Evolutionary conservation across 1,284 basidiomycete genomes (phyloP), one percentile per base, ranked within the genome.

Genomic region (Malassezia slooffiae): DNA sequence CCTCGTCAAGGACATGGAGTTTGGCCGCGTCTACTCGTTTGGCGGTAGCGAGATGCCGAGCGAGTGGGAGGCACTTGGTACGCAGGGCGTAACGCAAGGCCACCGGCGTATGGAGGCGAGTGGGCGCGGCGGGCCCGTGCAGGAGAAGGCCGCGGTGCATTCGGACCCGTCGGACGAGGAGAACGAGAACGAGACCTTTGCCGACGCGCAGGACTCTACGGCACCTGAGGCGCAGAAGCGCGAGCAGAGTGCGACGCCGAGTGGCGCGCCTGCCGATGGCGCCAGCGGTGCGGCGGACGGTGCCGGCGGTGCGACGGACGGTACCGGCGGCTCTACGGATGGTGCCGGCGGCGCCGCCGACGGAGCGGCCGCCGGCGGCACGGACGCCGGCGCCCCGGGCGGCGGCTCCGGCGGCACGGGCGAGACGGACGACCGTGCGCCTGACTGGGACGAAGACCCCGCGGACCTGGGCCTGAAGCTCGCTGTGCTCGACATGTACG

Each of bases 1-100:
- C 62, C 73, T 88, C 2, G 83, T 96, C 55, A 97, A 96, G 72
- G 89, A 97, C 66, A 76, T 97, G 56, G 90, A 96, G 68, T 96
- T 96, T 61, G 91, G 88, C 2, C 73, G 86, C 9, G 86, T 88
- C 47, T 76, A 80, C 21, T 77, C 81, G 34, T 93, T 80, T 67
- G 89, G 85, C 3, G 91, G 91, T 1, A 86, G 78, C 16, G 50
- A 46, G n/a, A 56, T 67, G 50, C 61, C 59, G 9, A 59, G 52
- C 20, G 63, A 64, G 32, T 49, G 44, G 40, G 59, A 66, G 22
- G 62, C 62, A 27, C 39, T 66, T 8, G 60, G 59, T 28, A 55
- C 52, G 33, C 54, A 58, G 39, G 47, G 52, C 29, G 56, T 56
- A 23, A 56, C 61, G 20, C 54, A 64, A 21, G 59, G 55, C 16